Base-by-base conservation (phyloP, 352 stramenopile genomes). In the Halophytophthora batemanensis region DNA sequence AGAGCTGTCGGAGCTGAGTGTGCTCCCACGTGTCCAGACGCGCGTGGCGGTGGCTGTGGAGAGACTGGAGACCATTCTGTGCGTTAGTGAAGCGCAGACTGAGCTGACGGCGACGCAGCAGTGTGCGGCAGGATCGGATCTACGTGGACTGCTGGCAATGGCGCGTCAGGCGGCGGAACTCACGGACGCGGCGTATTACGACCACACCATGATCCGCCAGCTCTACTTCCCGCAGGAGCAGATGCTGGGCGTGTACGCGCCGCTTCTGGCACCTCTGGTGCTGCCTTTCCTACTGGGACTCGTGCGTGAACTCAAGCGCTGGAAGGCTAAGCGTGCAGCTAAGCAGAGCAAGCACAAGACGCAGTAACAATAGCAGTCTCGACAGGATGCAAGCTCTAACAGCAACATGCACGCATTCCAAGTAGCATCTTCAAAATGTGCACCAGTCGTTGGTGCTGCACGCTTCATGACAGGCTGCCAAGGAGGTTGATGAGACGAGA, bases 151-250 rank as follows among this genome's bases (percentile, higher is more conserved):
- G 22, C 25, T 84, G 31, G 52, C 42, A 1, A 66, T 80, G 50
- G 72, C 61, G 44, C 72, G 75, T 33, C 50, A 82, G 50, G 75
- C 75, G 6, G 66, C 67, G 5, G 61, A 78, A 8, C 59, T 83
- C 14, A 69, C 76, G 5, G 65, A 87, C 42, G 62, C 66, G 4
- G 76, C 74, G 36, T 84, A 87, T 54, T 83, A 79, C 43, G 76
- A 87, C 53, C 74, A 78, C 55, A 85, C 76, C 22, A 87, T 87
- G 76, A 83, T 84, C 54, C 76, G 73, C 2, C 76, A 87, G 48
- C 61, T 87, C 29, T 87, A 87, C 50, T 87, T 87, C 45, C 76
- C 76, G 6, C 71, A 87, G 59, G 76, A 84, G 44, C 73, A 87
- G 19, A 82, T 87, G 67, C 49, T 83, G 19, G 76, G 73, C 2